Percentiles rank a stretch among this genome's conserved stretches.
Conservation (phyloP, 1,284 basidiomycete species). For the Microbotryum saponariae region DNA sequence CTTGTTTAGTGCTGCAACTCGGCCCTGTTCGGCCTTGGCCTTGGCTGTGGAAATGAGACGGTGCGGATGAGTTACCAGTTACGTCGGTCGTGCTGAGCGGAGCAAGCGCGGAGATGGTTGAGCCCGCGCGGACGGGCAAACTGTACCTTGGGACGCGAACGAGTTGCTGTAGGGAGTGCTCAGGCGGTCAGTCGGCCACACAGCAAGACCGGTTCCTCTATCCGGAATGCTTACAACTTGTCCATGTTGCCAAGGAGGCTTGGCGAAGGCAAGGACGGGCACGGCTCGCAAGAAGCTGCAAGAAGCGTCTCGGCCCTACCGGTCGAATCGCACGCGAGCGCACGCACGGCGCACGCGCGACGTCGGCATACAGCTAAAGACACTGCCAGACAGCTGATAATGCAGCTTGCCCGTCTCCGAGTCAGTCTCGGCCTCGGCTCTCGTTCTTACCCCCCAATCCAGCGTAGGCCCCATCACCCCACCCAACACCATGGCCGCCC, state of each 20-base stretch:
- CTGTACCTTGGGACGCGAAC: constrained; percentile 17
- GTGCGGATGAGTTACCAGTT: background rate
- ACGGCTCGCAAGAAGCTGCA: too few relatives aligned
- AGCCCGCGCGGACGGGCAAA: background rate
- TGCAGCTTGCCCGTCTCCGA: too few relatives aligned
- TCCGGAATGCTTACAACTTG: constrained; percentile 8
- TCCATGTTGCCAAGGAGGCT: constrained; percentile 6
- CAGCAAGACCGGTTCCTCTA: background rate
- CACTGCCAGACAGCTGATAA: too few relatives aligned
- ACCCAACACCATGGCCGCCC: too few relatives aligned
- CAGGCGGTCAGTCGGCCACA: background rate
- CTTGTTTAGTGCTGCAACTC: constrained; percentile 12
- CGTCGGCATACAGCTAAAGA: too few relatives aligned
- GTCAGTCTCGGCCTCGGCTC: too few relatives aligned
- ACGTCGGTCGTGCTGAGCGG: background rate
- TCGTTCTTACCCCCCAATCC: too few relatives aligned
- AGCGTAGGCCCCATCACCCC: too few relatives aligned
- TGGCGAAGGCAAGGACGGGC: background rate
- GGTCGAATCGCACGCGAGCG: too few relatives aligned
- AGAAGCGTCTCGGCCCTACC: too few relatives aligned
- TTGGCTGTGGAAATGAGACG: constrained; percentile 5
- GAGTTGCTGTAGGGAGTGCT: constrained; percentile 8
- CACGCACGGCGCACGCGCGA: too few relatives aligned
- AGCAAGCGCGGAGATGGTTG: background rate
- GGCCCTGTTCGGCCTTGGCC: constrained; percentile 17